phyloP scores from a whole-genome alignment of 495 filamentous ascomycete species.

The Antarctomyces pellizariae region DNA sequence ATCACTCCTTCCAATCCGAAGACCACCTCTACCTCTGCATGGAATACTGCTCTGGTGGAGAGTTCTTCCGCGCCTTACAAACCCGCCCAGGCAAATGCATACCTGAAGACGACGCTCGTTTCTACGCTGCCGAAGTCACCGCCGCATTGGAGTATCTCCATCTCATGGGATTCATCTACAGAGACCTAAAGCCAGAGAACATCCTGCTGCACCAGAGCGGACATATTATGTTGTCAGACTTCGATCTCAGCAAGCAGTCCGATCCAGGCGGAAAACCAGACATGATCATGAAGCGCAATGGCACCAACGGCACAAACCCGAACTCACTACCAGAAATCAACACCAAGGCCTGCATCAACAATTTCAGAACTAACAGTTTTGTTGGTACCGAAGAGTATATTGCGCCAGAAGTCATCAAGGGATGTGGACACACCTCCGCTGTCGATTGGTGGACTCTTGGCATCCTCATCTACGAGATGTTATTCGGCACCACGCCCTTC shows the following conservation, averaged over 20 bases:
- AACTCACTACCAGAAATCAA: slow-evolving; percentile 82
- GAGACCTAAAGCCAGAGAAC: slow-evolving; percentile 94
- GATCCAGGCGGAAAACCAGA: slow-evolving; percentile 88
- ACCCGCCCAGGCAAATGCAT: slow-evolving; percentile 93
- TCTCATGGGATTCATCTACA: slow-evolving; percentile 98
- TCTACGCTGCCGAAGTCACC: slow-evolving; percentile 96
- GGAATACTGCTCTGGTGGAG: slow-evolving; percentile 97
- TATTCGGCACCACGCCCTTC: slow-evolving; percentile 97
- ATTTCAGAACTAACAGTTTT: slow-evolving; percentile 96
- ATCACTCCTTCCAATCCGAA: slow-evolving; percentile 97
- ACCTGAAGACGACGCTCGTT: slow-evolving; percentile 85
- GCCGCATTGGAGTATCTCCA: slow-evolving; percentile 93
- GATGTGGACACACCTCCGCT: slow-evolving; percentile 90
- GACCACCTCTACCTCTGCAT: slow-evolving; percentile 97
- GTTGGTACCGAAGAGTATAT: slow-evolving; percentile 98
- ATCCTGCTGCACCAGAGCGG: slow-evolving; percentile 95
- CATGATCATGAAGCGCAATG: slow-evolving; percentile 76
- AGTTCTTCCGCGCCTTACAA: slow-evolving; percentile 94
- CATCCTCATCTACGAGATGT: slow-evolving; percentile 94
- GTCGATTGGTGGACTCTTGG: slow-evolving; percentile 99
- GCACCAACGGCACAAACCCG: slow-evolving; percentile 53
- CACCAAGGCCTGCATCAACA: slow-evolving; percentile 92
- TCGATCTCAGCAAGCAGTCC: slow-evolving; percentile 94
- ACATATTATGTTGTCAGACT: slow-evolving; percentile 98
- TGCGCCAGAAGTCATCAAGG: slow-evolving; percentile 94